Base-by-base conservation (phyloP, 2,329 filamentous ascomycete species). In the Alternaria infectoria region DNA sequence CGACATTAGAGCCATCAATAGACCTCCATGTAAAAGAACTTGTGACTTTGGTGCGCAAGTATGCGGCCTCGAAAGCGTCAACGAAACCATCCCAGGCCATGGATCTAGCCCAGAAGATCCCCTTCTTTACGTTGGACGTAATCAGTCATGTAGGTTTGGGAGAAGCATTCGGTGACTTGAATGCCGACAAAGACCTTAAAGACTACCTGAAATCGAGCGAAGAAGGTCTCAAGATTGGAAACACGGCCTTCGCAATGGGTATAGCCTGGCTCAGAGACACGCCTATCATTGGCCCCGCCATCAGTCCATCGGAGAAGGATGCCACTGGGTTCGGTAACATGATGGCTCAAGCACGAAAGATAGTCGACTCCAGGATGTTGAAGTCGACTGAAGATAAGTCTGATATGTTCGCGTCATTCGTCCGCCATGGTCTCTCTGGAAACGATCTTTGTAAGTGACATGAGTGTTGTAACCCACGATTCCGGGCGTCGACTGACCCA, bases 401-500 rank as follows among this genome's bases (percentile, higher is more conserved):
- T 6, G 86, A 88, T 65, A 88, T 88, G 86, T 79, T 88, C 6
- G 82, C 81, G 4, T 83, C 84, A 0, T 87, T 87, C 68, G 81
- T 86, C 57, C 78, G 79, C 11, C 81, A 83, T 62, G 81, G 81
- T 69, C 70, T 86, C 2, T 74, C 77, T 6, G 73, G 51, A 69
- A 81, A 74, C 64, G 77, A 79, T 75, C 61, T 84, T 77, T 65
- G 62, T 65, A 65, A 32, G 59, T 55, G n/a, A 6, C 26, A 12
- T 3, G 8, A 32, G 32, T 21, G 25, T 21, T 51, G 6, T 11
- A 12, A 47, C 23, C 5, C 11, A 9, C 11, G 30, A 10, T 26
- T 11, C 4, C 21, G 17, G 15, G 56, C 13, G 15, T 44, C 12
- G 12, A 21, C n/a, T 51, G n/a, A 54, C 8, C 30, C 23, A 9